phyloP scores from a whole-genome alignment of 371 early-diverging fungal species.

The Nematocida ironsii region DNA sequence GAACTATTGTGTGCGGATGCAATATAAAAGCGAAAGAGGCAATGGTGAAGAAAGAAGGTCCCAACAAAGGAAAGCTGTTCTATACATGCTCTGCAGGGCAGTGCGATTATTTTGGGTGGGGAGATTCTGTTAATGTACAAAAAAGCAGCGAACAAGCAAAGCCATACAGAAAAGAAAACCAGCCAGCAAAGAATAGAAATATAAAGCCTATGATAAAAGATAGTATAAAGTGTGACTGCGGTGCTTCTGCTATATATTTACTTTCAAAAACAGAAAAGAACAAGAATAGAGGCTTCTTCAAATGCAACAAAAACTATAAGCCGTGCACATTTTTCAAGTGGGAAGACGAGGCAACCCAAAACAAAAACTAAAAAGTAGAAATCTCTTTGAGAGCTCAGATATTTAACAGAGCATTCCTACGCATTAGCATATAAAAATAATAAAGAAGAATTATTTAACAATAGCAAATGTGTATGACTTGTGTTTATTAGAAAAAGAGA shows the following conservation, averaged over 20 bases:
- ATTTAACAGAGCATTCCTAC: too few species aligned
- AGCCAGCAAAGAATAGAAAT: background rate
- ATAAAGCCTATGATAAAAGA: background rate
- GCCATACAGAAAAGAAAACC: too few species aligned
- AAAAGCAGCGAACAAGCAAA: background rate
- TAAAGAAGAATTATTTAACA: too few species aligned
- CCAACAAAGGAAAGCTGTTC: conserved; percentile 72
- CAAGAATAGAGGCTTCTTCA: conserved; percentile 65
- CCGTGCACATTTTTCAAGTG: conserved; percentile 70
- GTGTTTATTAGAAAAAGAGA: too few species aligned
- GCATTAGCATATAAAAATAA: too few species aligned
- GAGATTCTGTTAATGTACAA: conserved; percentile 17
- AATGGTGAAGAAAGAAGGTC: conserved; percentile 71
- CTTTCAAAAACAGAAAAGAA: conserved; percentile 66
- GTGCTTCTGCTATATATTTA: conserved; percentile 57
- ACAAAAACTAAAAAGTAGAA: background rate
- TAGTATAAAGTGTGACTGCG: conserved; percentile 67
- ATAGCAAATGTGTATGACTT: too few species aligned
- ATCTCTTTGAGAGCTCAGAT: background rate
- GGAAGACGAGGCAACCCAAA: conserved; percentile 51
- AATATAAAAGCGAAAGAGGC: conserved; percentile 69
- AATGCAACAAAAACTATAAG: conserved; percentile 69
- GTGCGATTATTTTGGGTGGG: conserved; percentile 69
- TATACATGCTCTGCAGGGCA: conserved; percentile 69
- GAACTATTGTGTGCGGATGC: conserved; percentile 72